Base-by-base conservation (phyloP, 1,284 basidiomycete species). In the Rhodotorula mucilaginosa region DNA sequence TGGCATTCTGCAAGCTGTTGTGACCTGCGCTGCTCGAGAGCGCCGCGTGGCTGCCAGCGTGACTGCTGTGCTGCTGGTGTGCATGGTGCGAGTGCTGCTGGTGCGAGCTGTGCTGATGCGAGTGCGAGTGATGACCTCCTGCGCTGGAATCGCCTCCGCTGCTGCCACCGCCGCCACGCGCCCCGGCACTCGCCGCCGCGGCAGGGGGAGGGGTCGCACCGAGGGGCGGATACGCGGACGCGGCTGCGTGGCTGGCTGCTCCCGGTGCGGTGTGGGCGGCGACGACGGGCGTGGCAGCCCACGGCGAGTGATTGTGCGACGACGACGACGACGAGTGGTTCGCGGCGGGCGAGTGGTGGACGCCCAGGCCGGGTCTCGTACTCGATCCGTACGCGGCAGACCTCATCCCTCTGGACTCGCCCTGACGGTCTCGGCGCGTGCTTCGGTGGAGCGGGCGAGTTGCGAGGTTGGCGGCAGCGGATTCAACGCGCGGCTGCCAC, bases 1-100 rank as follows among this genome's bases (percentile, higher is more conserved):
- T 59, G 8, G 69, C 74, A 58, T 59, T 67, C 52, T 58, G 58
- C 26, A 74, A 63, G 23, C 63, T 60, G 62, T 69, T 67, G 10
- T 66, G 58, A 3, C 12, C 12, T 23, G 34, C 51, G 31, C 46
- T 19, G 26, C 47, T 18, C 19, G 31, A 46, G 26, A 12, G 23
- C 18, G 4, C 31, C 18, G 4, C 31, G 16, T 51, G 31, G 26
- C 13, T 13, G 61, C n/a, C 39, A 44, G 39, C 8, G 39, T 44
- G 39, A 44, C 39, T 44, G 39, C 12, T 44, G 39, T 44, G 39
- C 39, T 44, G 39, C 39, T 44, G 39, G 61, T 31, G 21, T 29
- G 19, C 29, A 56, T 34, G 23, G 62, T 56, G 61, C 23, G n/a
- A 6, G 39, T 44, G 21, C 16, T 26, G n/a, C 6, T 61, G 34